Evolutionary conservation across 768 basidiomycete species (phyloP).

Genomic region (Fistulinella prunicolor): DNA sequence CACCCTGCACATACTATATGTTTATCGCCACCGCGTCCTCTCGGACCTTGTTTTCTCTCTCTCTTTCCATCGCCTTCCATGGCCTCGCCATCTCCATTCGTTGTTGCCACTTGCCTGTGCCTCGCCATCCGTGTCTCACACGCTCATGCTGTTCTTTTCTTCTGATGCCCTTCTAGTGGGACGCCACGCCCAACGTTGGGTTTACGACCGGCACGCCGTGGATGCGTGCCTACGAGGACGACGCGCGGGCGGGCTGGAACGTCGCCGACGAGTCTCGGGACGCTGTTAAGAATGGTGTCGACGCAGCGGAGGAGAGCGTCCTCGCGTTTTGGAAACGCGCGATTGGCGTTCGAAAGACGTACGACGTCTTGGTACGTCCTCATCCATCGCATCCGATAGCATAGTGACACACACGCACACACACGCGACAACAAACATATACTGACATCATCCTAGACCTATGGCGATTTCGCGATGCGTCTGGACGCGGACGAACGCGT

Average conservation of each 20-base stretch:
- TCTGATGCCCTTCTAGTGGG: slow-evolving; percentile 54
- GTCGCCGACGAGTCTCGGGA: slow-evolving; percentile 27
- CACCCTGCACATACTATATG: no score
- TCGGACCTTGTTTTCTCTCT: no score
- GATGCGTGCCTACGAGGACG: slow-evolving; percentile 76
- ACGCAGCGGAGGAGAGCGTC: slow-evolving; percentile 56
- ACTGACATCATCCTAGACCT: slow-evolving; percentile 38
- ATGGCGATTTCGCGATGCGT: slow-evolving; percentile 57
- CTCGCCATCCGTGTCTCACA: no score
- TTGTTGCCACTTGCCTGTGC: no score
- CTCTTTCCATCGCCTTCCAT: no score
- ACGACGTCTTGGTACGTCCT: slow-evolving; percentile 49
- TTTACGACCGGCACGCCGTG: slow-evolving; percentile 66
- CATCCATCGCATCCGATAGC: not conserved
- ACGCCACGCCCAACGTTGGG: slow-evolving; percentile 50
- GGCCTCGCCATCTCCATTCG: no score
- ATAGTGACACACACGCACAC: not conserved
- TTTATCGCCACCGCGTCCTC: no score
- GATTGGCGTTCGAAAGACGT: slow-evolving; percentile 48
- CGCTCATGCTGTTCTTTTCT: not conserved
- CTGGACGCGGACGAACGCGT: slow-evolving; percentile 45
- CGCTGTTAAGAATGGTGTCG: no score
- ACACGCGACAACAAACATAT: not conserved
- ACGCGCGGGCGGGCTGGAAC: slow-evolving; percentile 49
- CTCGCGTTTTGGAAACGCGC: slow-evolving; percentile 60